Base-by-base conservation (phyloP, 352 stramenopile genomes). In the Phytopythium mirpurense region DNA sequence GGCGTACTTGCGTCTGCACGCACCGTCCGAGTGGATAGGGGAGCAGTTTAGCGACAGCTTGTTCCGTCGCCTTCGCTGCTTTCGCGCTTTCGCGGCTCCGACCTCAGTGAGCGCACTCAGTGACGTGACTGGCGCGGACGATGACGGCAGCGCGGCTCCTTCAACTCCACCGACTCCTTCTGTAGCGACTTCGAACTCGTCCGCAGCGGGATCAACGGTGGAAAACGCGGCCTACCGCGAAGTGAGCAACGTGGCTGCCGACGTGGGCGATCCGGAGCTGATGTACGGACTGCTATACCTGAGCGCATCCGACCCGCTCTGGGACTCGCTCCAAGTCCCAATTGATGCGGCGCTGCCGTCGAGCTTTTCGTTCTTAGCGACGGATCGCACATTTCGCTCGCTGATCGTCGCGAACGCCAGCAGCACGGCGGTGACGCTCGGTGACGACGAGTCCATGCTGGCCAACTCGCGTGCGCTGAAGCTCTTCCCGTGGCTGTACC, bases 251-350 rank as follows among this genome's bases (percentile, higher is more conserved):
- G 68, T 93, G 24, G 80, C 80, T 41, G 83, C 83, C 12, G 83
- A 90, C 44, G 70, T 93, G 24, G 83, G 83, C 9, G 78, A 93
- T 40, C 76, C 83, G 1, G 74, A 89, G 24, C 67, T 93, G 23
- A 88, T 93, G 79, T 93, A 93, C 56, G 72, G 74, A 19, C 59
- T 93, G 23, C 48, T 93, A 27, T 93, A 90, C 54, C 56, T 93
- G 47, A 91, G 83, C 54, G 89, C 80, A n/a, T 78, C 62, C 1
- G 74, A 89, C 38, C 68, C 80, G 14, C 83, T 89, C 40, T 90
- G 79, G 83, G 58, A 68, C 27, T 70, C 70, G 31, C 62, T 70
- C 44, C 38, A 54, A 23, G n/a, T 32, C 7, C 47, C 47, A 21
- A 43, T n/a, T 10, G 47, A 43, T 18, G 47, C 34, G 14, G 29